phyloP scores from a whole-genome alignment of 305 asterid species.

The Rubia balearica region DNA sequence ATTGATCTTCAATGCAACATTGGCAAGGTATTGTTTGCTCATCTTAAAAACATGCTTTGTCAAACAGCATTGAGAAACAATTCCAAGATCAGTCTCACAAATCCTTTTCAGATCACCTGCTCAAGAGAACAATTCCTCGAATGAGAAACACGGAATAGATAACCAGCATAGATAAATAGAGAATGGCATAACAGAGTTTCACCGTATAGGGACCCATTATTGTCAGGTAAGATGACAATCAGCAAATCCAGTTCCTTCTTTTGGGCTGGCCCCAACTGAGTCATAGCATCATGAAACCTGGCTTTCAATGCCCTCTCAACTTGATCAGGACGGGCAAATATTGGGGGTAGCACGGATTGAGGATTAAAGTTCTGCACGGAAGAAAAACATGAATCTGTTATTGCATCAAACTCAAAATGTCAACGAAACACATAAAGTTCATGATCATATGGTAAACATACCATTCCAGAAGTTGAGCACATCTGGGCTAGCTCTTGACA shows the following conservation, averaged over 20 bases:
- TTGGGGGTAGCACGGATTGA: slow-evolving; percentile 63
- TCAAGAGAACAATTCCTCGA: not conserved
- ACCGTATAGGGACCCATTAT: slow-evolving; percentile 94
- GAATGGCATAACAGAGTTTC: not conserved
- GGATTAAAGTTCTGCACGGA: slow-evolving; percentile 55
- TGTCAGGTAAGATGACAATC: slow-evolving; percentile 77
- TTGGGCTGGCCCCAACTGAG: slow-evolving; percentile 39
- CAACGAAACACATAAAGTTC: not conserved
- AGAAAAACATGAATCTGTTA: not conserved
- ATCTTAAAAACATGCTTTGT: slow-evolving; percentile 71
- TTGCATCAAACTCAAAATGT: slow-evolving; percentile 7
- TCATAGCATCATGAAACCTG: slow-evolving; percentile 63
- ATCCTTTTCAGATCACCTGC: slow-evolving; percentile 85
- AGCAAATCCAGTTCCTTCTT: slow-evolving; percentile 83
- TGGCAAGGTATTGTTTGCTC: slow-evolving; percentile 92
- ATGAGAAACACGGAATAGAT: not conserved
- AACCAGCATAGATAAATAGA: too few species aligned
- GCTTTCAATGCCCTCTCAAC: slow-evolving; percentile 73
- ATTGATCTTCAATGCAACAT: slow-evolving; percentile 81
- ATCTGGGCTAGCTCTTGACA: slow-evolving; percentile 81
- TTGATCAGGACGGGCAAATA: slow-evolving; percentile 66
- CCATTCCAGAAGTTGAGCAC: slow-evolving; percentile 94
- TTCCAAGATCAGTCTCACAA: slow-evolving; percentile 92
- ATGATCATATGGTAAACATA: slow-evolving; percentile 15
- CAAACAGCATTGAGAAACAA: slow-evolving; percentile 95